A percentile compares a stretch with the other conserved stretches of the same genome.
Evolutionary conservation across 2,329 filamentous ascomycete genomes (phyloP).

Genomic region (Monilinia fructicola): DNA sequence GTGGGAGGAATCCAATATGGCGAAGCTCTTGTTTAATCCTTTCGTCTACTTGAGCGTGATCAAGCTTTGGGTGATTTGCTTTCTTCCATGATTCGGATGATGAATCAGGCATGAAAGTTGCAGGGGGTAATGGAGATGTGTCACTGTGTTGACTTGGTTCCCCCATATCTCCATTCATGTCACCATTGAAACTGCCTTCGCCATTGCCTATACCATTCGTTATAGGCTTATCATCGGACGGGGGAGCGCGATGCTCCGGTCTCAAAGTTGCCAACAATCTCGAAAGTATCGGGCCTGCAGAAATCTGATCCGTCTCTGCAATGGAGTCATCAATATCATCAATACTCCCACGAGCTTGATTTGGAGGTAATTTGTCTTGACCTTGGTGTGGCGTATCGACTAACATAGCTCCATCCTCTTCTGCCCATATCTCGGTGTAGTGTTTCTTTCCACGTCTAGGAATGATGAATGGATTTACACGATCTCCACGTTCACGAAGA

Average conservation of each 20-base stretch:
- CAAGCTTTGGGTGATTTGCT: conserved; percentile 70
- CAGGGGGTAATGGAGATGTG: conserved; percentile 55
- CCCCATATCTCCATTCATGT: conserved; percentile 42
- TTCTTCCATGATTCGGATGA: conserved; percentile 77
- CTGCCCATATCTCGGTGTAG: conserved; percentile 89
- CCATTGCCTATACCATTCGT: conserved; percentile 54
- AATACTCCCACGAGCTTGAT: conserved; percentile 80
- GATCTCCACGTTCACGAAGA: conserved; percentile 84
- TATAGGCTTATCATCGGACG: conserved; percentile 57
- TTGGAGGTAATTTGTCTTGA: conserved; percentile 68
- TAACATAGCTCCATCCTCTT: conserved; percentile 81
- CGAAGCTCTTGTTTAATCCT: conserved; percentile 87
- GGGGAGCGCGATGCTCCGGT: conserved; percentile 63
- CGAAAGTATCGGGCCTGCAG: conserved; percentile 80
- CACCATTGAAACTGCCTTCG: conserved; percentile 48
- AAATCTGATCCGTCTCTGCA: conserved; percentile 86
- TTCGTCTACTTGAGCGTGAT: conserved; percentile 85
- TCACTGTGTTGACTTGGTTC: conserved; percentile 37
- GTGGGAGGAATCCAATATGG: conserved; percentile 82
- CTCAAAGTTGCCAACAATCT: conserved; percentile 79
- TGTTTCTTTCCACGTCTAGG: conserved; percentile 80
- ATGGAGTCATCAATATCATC: conserved; percentile 84
- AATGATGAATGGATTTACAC: conserved; percentile 79
- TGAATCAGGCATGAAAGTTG: conserved; percentile 77
- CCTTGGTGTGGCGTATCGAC: conserved; percentile 64